Conservation (phyloP, 176 grass and related monocot genomes). For the Aegilops tauschii region DNA sequence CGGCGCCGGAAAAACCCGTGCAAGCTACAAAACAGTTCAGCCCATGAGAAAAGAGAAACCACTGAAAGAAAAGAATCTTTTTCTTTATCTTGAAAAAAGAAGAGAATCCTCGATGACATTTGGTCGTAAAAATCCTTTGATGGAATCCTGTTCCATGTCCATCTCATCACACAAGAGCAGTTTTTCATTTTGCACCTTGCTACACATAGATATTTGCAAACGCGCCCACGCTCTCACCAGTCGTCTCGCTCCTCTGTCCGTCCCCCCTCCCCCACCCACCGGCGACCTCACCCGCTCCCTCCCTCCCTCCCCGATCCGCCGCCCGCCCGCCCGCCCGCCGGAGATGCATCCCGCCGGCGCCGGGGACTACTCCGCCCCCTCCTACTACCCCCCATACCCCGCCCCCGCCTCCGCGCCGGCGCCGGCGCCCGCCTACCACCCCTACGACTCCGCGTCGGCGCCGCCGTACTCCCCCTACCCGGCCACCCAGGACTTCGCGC, state of each 20-base stretch:
- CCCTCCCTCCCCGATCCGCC: constrained; percentile 14
- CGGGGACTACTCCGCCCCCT: constrained; percentile 39
- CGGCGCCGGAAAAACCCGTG: accelerated
- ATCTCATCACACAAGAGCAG: no score
- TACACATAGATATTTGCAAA: background rate
- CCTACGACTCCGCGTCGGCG: constrained; percentile 61
- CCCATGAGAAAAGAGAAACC: no score
- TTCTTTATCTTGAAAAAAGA: no score
- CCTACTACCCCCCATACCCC: constrained; percentile 53
- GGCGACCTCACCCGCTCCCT: constrained; percentile 10
- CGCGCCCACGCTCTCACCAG: background rate
- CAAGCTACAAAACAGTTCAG: no score
- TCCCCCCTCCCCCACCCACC: background rate
- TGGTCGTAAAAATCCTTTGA: no score
- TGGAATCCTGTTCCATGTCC: no score
- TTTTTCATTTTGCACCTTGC: no score
- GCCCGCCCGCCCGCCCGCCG: background rate
- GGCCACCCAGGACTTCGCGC: constrained; percentile 26
- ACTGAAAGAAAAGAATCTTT: no score
- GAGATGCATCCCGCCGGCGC: constrained; percentile 52
- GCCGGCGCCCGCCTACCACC: constrained; percentile 36
- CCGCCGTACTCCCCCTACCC: constrained; percentile 77
- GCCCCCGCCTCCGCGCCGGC: constrained; percentile 7
- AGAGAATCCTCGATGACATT: no score
- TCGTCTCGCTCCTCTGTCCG: constrained; percentile 1